These are phyloP conservation scores for Apiospora saccharicola DNA, from an alignment of 2,329 filamentous ascomycete genomes.

Conservation along the genomic window DNA sequence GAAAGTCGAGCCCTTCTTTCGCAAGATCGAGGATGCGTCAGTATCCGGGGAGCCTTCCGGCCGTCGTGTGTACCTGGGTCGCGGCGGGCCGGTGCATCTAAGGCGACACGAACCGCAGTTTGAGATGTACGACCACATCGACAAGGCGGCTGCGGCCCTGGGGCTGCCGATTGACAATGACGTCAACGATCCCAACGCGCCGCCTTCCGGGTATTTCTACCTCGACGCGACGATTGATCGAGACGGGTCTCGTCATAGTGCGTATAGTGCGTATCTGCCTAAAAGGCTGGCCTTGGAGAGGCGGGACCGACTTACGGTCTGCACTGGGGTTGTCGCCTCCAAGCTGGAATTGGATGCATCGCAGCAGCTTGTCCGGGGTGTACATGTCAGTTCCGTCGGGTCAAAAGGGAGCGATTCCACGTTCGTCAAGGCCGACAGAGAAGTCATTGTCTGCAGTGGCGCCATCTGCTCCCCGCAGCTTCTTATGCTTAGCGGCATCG, in stretches of 20 bases:
- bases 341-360: slow-evolving; percentile 25
- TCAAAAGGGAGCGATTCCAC: background rate
- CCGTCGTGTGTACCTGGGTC: slow-evolving; percentile 23
- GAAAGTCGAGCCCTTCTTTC: slow-evolving; percentile 29
- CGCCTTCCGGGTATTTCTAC: slow-evolving; percentile 27
- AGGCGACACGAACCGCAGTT: slow-evolving; percentile 26
- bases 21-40: slow-evolving; percentile 26
- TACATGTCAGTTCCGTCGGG: slow-evolving; percentile 23
- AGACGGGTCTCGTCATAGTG: slow-evolving; percentile 26
- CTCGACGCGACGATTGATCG: slow-evolving; percentile 28
- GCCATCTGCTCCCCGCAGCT: slow-evolving; percentile 28
- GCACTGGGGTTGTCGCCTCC: slow-evolving; percentile 26
- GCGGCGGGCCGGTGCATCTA: slow-evolving; percentile 25
- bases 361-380: slow-evolving; percentile 9
- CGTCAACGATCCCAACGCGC: slow-evolving; percentile 26
- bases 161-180: slow-evolving; percentile 27
- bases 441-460: slow-evolving; percentile 29
- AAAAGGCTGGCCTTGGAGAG: slow-evolving; percentile 23
- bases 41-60: slow-evolving; percentile 1
- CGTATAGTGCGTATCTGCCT: slow-evolving; percentile 27
- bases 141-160: slow-evolving; percentile 27
- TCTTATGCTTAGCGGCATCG: slow-evolving; percentile 29
- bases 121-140: slow-evolving; percentile 27
- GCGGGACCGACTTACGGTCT: slow-evolving; percentile 22
- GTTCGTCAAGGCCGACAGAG: slow-evolving; percentile 25